phyloP scores from a whole-genome alignment of 805 yeast genomes.

The Candida piceae region DNA sequence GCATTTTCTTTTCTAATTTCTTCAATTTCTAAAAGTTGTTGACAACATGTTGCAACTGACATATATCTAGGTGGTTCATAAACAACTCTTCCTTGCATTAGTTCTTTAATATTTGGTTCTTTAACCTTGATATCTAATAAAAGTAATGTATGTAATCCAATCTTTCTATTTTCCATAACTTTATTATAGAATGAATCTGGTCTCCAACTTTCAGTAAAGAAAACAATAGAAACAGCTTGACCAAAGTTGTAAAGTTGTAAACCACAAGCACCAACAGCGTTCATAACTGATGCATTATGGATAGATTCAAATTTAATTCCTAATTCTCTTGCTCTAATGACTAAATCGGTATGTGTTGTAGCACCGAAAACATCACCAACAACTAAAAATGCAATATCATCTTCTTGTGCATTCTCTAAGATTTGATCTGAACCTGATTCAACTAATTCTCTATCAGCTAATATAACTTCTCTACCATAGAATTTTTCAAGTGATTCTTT shows the following conservation, averaged over 20 bases:
- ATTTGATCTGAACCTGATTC: slow-evolving; percentile 85
- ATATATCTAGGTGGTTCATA: slow-evolving; percentile 97
- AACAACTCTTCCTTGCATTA: slow-evolving; percentile 86
- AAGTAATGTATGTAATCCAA: slow-evolving; percentile 88
- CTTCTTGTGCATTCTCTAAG: slow-evolving; percentile 66
- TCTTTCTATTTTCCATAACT: slow-evolving; percentile 78
- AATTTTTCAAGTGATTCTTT: slow-evolving; percentile 68
- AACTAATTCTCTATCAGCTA: slow-evolving; percentile 94
- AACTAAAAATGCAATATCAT: slow-evolving; percentile 89
- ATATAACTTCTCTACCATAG: slow-evolving; percentile 77
- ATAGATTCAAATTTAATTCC: slow-evolving; percentile 74
- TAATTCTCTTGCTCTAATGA: slow-evolving; percentile 83
- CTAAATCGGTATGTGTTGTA: slow-evolving; percentile 93
- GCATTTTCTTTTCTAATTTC: slow-evolving; percentile 70
- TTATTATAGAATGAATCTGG: slow-evolving; percentile 94
- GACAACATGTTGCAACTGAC: slow-evolving; percentile 86
- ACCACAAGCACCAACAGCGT: slow-evolving; percentile 98
- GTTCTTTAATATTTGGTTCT: slow-evolving; percentile 90
- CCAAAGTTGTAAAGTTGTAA: slow-evolving; percentile 92
- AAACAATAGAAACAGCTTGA: slow-evolving; percentile 94
- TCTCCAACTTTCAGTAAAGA: slow-evolving; percentile 92
- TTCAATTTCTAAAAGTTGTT: slow-evolving; percentile 84
- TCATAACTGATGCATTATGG: slow-evolving; percentile 97
- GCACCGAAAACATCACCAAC: slow-evolving; percentile 99
- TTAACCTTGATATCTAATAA: slow-evolving; percentile 91